Percentiles rank a stretch among this genome's conserved stretches.
phyloP scores from a whole-genome alignment of 2,329 filamentous ascomycete species.

The Scytalidium sp. region DNA sequence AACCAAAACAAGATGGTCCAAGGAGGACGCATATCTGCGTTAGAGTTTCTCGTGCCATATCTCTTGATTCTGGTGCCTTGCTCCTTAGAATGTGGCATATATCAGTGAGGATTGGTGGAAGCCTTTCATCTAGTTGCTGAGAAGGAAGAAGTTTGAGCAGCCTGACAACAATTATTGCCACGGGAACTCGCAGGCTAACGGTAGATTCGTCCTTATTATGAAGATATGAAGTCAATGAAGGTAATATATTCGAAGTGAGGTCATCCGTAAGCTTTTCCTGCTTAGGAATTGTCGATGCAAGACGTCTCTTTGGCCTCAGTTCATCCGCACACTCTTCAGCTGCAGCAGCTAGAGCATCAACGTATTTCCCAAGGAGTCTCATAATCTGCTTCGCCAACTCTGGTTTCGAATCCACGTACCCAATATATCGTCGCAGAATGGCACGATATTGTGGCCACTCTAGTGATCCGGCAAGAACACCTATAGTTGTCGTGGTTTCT shows the following conservation, averaged over 20 bases:
- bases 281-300: slow-evolving; percentile 65
- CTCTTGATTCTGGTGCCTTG: slow-evolving; percentile 81
- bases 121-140: slow-evolving; percentile 66
- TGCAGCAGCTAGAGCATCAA: slow-evolving; percentile 68
- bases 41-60: slow-evolving; percentile 86
- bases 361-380: slow-evolving; percentile 74
- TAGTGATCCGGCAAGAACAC: slow-evolving; percentile 68
- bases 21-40: slow-evolving; percentile 78
- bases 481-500: slow-evolving; percentile 80
- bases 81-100: slow-evolving; percentile 91
- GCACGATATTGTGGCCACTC: slow-evolving; percentile 91
- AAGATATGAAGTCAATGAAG: slow-evolving; percentile 77
- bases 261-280: slow-evolving; percentile 68
- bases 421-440: slow-evolving; percentile 78
- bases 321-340: slow-evolving; percentile 29
- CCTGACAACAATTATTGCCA: slow-evolving; percentile 86
- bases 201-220: slow-evolving; percentile 94
- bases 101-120: slow-evolving; percentile 85
- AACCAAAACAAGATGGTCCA: slow-evolving; percentile 80
- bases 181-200: slow-evolving; percentile 87
- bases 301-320: slow-evolving; percentile 30
- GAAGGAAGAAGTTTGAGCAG: slow-evolving; percentile 77
- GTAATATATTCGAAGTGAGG: slow-evolving; percentile 71
- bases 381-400: slow-evolving; percentile 85
- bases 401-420: slow-evolving; percentile 76